phyloP scores from a whole-genome alignment of 2,329 filamentous ascomycete genomes.

The Ambrosiella beaveri region DNA sequence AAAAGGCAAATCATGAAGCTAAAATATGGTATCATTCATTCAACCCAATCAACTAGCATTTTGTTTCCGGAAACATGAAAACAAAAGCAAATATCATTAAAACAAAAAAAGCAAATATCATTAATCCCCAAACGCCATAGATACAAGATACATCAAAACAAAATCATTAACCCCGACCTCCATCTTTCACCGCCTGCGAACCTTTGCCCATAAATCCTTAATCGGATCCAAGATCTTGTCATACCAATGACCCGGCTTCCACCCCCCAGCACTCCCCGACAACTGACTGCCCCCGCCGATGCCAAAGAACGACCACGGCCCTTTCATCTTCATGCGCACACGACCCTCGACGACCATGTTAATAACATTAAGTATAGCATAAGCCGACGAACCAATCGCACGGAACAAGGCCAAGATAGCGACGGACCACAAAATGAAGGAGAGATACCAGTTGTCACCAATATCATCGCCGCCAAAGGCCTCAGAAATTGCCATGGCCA shows the following conservation, averaged over 20 bases:
- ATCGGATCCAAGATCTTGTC: slow-evolving; percentile 10
- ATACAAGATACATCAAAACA: neutral
- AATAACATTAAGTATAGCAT: slow-evolving; percentile 66
- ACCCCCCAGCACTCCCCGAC: slow-evolving; percentile 7
- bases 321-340: slow-evolving; percentile 41
- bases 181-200: neutral
- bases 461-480: slow-evolving; percentile 58
- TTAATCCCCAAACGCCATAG: neutral
- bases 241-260: slow-evolving; percentile 12
- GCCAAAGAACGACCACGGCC: slow-evolving; percentile 19
- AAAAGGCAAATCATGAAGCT: neutral
- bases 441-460: slow-evolving; percentile 73
- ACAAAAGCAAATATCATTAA: neutral
- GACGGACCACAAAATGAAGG: slow-evolving; percentile 85
- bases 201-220: slow-evolving; percentile 10
- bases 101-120: neutral
- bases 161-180: neutral
- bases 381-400: slow-evolving; percentile 63
- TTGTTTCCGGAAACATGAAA: neutral
- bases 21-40: neutral
- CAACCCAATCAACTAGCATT: too few species aligned
- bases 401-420: slow-evolving; percentile 76
- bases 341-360: slow-evolving; percentile 78
- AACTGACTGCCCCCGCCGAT: neutral
- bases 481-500: slow-evolving; percentile 86